Conservation (phyloP, 2,329 filamentous ascomycete species). For the Lachnellula hyalina region DNA sequence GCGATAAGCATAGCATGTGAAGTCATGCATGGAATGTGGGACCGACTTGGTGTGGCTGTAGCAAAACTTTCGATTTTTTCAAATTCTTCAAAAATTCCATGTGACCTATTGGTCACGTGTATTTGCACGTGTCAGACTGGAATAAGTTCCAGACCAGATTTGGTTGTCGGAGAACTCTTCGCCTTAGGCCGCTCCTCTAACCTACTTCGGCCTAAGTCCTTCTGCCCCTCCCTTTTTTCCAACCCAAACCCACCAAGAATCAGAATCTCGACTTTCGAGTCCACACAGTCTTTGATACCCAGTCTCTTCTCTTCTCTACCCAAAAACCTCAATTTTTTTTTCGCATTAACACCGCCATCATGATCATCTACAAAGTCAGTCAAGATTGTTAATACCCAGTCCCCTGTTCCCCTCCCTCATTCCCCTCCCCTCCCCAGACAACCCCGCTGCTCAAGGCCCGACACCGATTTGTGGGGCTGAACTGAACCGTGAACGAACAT, state of each 20-base stretch:
- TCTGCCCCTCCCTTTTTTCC: constrained; percentile 21
- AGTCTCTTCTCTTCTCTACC: constrained; percentile 3
- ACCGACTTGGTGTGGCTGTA: too few relatives aligned
- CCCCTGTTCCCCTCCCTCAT: background rate
- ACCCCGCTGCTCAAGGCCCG: background rate
- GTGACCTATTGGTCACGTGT: too few relatives aligned
- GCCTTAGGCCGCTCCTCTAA: constrained; percentile 4
- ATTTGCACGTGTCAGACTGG: background rate
- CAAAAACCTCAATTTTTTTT: background rate
- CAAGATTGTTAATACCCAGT: background rate
- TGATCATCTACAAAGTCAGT: constrained; percentile 55
- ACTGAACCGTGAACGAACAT: constrained; percentile 3
- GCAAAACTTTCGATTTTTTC: too few relatives aligned
- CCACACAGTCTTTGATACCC: background rate
- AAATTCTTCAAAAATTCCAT: too few relatives aligned
- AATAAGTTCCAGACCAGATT: background rate
- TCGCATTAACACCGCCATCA: constrained; percentile 33
- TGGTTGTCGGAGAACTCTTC: background rate
- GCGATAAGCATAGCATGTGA: too few relatives aligned
- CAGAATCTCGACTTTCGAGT: background rate
- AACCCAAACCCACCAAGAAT: constrained; percentile 15
- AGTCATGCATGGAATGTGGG: too few relatives aligned
- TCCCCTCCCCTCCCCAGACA: background rate
- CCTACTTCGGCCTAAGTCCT: constrained; percentile 1
- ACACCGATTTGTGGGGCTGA: background rate